Percentiles rank a stretch among this genome's conserved stretches.
phyloP scores from a whole-genome alignment of 768 basidiomycete genomes.

The Tubosaeta brunneosetosa region DNA sequence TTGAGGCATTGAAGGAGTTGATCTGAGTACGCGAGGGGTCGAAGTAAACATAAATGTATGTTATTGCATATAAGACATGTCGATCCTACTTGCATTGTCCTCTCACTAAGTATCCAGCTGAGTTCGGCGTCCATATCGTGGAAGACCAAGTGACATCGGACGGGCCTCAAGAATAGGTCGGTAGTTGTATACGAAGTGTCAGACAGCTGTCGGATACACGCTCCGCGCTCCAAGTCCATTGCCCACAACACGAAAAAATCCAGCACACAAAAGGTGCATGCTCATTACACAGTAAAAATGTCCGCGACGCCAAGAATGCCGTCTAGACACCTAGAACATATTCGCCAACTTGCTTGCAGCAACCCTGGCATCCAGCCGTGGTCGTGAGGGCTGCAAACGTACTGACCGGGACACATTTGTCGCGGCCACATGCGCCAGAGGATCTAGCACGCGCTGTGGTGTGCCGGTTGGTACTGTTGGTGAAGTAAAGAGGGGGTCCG shows the following conservation, averaged over 20 bases:
- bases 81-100: too few species aligned
- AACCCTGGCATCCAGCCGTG: constrained; percentile 76
- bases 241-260: constrained; percentile 10
- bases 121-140: too few species aligned
- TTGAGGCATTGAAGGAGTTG: constrained; percentile 62
- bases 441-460: constrained; percentile 45
- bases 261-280: constrained; percentile 17
- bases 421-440: constrained; percentile 58
- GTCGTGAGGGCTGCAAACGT: constrained; percentile 64
- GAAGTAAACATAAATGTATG: not conserved
- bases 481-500: constrained; percentile 13
- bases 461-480: constrained; percentile 13
- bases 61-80: not conserved
- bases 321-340: constrained; percentile 55
- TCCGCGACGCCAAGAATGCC: not conserved
- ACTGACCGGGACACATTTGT: constrained; percentile 69
- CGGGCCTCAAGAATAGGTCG: too few species aligned
- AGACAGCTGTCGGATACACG: too few species aligned
- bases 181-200: too few species aligned
- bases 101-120: too few species aligned
- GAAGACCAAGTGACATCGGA: too few species aligned
- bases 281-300: constrained; percentile 5
- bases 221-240: not conserved
- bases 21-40: constrained; percentile 32
- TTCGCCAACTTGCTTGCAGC: constrained; percentile 89